Conservation (phyloP, 768 basidiomycete genomes). For the Leccinum pellstonianum region DNA sequence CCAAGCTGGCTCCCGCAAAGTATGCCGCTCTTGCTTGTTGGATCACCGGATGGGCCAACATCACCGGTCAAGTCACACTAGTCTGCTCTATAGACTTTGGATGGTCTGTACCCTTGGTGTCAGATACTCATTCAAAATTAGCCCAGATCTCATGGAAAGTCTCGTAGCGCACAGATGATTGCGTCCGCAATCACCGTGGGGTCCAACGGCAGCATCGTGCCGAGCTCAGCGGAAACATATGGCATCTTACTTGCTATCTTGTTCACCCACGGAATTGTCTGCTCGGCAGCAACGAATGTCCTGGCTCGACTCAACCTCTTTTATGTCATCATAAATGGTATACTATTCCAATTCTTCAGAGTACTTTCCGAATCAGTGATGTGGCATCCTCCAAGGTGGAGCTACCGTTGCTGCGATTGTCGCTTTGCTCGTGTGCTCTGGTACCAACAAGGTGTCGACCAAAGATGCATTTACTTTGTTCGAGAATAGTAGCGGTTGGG, state of each 20-base stretch:
- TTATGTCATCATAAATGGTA: slow-evolving; percentile 45
- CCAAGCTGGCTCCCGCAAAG: slow-evolving; percentile 64
- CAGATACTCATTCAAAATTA: neutral
- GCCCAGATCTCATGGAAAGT: neutral
- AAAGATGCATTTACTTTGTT: slow-evolving; percentile 66
- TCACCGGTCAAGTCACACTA: slow-evolving; percentile 67
- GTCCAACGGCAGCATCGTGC: slow-evolving; percentile 49
- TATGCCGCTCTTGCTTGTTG: slow-evolving; percentile 61
- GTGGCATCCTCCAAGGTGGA: slow-evolving; percentile 43
- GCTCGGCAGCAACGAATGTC: slow-evolving; percentile 64
- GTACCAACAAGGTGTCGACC: slow-evolving; percentile 57
- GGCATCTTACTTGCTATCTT: slow-evolving; percentile 66
- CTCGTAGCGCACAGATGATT: slow-evolving; percentile 67
- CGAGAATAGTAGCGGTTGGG: slow-evolving; percentile 72
- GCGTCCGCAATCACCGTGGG: slow-evolving; percentile 64
- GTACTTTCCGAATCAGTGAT: neutral
- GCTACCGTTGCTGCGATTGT: slow-evolving; percentile 66
- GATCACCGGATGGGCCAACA: slow-evolving; percentile 67
- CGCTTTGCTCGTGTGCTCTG: slow-evolving; percentile 55
- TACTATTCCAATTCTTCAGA: slow-evolving; percentile 11
- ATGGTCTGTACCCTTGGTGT: neutral
- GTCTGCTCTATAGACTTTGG: slow-evolving; percentile 60
- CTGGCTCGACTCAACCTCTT: slow-evolving; percentile 68
- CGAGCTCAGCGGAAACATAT: slow-evolving; percentile 59
- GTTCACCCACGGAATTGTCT: slow-evolving; percentile 63